Base-by-base conservation (phyloP, 495 filamentous ascomycete genomes). In the Neurospora sublineolata region DNA sequence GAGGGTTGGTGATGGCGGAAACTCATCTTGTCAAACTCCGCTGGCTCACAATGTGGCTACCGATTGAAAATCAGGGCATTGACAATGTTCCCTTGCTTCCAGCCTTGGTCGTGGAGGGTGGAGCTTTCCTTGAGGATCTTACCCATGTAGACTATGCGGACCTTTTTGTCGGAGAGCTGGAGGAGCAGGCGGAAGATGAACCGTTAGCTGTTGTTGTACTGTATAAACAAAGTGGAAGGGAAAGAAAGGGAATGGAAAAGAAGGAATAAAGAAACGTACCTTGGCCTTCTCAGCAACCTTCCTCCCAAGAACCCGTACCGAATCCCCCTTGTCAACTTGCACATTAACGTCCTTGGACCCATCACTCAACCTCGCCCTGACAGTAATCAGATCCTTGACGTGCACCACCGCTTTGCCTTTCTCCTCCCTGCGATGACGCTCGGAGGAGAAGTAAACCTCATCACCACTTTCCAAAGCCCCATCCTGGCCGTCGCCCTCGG, bases 81-180 rank as follows among this genome's bases (percentile, higher is more conserved):
- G 69, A 97, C 80, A 30, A 94, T 84, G 79, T 94, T 86, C 27
- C 89, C 92, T 70, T 86, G 83, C 75, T 88, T 86, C 92, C 92
- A 97, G 36, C 91, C 91, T 75, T 94, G 92, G 37, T 83, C 84
- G 20, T 80, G 76, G 18, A 97, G 78, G 0, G 90, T 81, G 33
- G 85, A 76, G 39, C 84, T 83, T 74, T 95, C 92, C 71, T 89
- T 87, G 18, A 97, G 84, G 42, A 94, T 86, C 76, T 87, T 90
- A 68, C 94, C 94, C 78, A 95, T 86, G 77, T 94, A 96, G 44
- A 86, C 90, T 37, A 97, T 86, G 44, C 86, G 87, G 30, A 97
- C 82, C 37, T 84, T 86, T 72, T 86, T 88, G 37, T 80, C 79
- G 64, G 80, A 75, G 30, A 92, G 81, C 84, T 86, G 69, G 1